phyloP scores from a whole-genome alignment of 2,329 filamentous ascomycete genomes.

The Zymoseptoria passerinii region DNA sequence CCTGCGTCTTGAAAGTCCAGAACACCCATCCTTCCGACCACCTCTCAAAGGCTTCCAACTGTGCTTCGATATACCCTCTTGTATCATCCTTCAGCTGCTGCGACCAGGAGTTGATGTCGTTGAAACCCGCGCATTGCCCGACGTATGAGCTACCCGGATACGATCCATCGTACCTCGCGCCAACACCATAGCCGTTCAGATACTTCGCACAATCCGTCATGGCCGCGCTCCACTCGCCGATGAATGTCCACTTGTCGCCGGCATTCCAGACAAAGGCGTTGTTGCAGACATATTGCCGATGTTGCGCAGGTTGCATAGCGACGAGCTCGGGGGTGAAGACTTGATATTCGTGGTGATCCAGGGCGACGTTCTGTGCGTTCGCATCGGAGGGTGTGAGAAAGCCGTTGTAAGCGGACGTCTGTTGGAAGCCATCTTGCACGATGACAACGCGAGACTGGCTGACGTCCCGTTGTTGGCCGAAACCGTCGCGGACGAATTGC shows the following conservation, averaged over 20 bases:
- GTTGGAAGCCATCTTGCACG: constrained; percentile 50
- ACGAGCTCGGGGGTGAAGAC: constrained; percentile 49
- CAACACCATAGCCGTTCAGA: constrained; percentile 48
- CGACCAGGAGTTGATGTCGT: constrained; percentile 42
- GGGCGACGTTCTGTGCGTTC: constrained; percentile 46
- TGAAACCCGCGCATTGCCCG: constrained; percentile 48
- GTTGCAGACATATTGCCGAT: constrained; percentile 50
- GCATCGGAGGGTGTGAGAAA: constrained; percentile 47
- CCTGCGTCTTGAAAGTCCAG: constrained; percentile 53
- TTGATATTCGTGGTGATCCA: constrained; percentile 65
- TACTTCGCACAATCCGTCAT: constrained; percentile 53
- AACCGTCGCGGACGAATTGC: constrained; percentile 50
- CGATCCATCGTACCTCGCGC: constrained; percentile 53
- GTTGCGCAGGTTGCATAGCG: constrained; percentile 43
- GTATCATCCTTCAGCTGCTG: constrained; percentile 39
- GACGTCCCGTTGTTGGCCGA: constrained; percentile 31
- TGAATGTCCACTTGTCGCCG: constrained; percentile 57
- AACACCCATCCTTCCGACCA: constrained; percentile 48
- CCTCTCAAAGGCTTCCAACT: constrained; percentile 45
- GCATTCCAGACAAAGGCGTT: constrained; percentile 42
- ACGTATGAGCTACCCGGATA: constrained; percentile 41
- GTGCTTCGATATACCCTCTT: constrained; percentile 47
- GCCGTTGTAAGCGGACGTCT: constrained; percentile 51
- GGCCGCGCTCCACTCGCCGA: constrained; percentile 61
- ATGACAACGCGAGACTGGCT: constrained; percentile 40